Base-by-base conservation (phyloP, 148 eudicot genomes). In the Linanthus parryae region DNA sequence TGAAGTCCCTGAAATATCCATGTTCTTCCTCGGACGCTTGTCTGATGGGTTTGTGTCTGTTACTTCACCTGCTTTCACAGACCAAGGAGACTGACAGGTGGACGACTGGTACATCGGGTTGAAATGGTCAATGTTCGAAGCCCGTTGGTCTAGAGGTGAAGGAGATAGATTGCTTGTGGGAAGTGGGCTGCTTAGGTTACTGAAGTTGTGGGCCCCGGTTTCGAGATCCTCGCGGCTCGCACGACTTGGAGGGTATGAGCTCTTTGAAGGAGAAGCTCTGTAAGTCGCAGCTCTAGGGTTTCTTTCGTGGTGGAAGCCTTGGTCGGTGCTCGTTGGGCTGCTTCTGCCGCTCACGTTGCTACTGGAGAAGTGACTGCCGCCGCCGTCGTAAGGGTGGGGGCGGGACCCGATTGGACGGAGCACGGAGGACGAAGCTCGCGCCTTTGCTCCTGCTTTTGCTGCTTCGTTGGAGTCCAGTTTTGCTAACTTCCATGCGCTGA, bases 401-500 rank as follows among this genome's bases (percentile, higher is more conserved):
- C 75, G 75, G 22, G 85, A 67, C 23, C 75, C 56, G 17, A 85
- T 30, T 8, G 95, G 95, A 19, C 95, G 95, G 8, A 90, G 71
- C 8, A 90, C 92, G 9, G 97, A 90, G 9, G 95, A 90, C 15
- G 97, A 90, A 15, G 97, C 95, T 57, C 95, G 65, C 34, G 97
- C 97, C 71, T 80, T 85, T 16, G 83, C 95, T 38, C 82, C 95
- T n/a, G 97, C 97, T 69, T 85, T 90, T 3, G 73, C 67, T 2
- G 88, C 97, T 64, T 90, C 97, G 28, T 53, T 70, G 1, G 88
- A 66, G 56, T 83, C 91, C 24, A 90, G 59, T 49, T 90, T 83
- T n/a, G 97, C 95, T 11, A 90, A 88, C 75, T 80, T 90, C 97
- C 97, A 83, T 9, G 97, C 88, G 21, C 95, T 90, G 58, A 90